Percentiles rank a stretch among this genome's conserved stretches.
Conservation (phyloP, 2,329 filamentous ascomycete species). For the Pseudogymnoascus sp. region DNA sequence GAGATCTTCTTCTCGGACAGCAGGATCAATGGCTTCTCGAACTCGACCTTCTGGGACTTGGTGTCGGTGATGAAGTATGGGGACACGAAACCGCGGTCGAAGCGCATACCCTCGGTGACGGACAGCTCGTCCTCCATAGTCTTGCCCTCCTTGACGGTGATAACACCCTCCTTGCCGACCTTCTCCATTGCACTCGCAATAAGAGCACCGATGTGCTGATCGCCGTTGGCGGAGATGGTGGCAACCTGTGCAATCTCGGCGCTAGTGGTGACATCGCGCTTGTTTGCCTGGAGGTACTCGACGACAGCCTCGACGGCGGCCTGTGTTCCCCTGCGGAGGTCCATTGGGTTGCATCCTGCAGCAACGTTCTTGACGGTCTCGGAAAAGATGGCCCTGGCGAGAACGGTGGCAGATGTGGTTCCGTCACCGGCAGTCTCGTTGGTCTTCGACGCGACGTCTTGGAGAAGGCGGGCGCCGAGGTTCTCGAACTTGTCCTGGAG, state of each 20-base stretch:
- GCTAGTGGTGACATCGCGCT: slow-evolving; percentile 95
- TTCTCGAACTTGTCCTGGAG: slow-evolving; percentile 99
- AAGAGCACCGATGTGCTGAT: slow-evolving; percentile 87
- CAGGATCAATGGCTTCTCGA: slow-evolving; percentile 97
- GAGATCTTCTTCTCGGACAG: slow-evolving; percentile 99
- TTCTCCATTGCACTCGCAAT: slow-evolving; percentile 99
- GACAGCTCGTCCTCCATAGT: slow-evolving; percentile 96
- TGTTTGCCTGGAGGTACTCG: slow-evolving; percentile 88
- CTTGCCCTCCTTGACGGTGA: slow-evolving; percentile 99
- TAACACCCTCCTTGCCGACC: slow-evolving; percentile 99
- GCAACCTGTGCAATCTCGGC: slow-evolving; percentile 96
- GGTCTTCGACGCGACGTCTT: slow-evolving; percentile 98
- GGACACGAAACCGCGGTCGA: slow-evolving; percentile 96
- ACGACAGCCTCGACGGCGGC: slow-evolving; percentile 92
- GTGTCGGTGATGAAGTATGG: slow-evolving; percentile 99
- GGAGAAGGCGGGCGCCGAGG: slow-evolving; percentile 88
- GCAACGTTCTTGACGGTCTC: slow-evolving; percentile 99
- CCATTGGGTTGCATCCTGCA: slow-evolving; percentile 99
- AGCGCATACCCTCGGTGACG: slow-evolving; percentile 99
- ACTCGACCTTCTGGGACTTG: slow-evolving; percentile 98
- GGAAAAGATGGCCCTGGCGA: slow-evolving; percentile 96
- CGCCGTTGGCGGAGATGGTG: slow-evolving; percentile 96
- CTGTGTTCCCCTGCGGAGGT: slow-evolving; percentile 93
- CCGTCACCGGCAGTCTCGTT: slow-evolving; percentile 98
- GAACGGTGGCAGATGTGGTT: slow-evolving; percentile 94